Evolutionary conservation across 139 green algal species (phyloP).

Genomic region (Coelastrella sp.): DNA sequence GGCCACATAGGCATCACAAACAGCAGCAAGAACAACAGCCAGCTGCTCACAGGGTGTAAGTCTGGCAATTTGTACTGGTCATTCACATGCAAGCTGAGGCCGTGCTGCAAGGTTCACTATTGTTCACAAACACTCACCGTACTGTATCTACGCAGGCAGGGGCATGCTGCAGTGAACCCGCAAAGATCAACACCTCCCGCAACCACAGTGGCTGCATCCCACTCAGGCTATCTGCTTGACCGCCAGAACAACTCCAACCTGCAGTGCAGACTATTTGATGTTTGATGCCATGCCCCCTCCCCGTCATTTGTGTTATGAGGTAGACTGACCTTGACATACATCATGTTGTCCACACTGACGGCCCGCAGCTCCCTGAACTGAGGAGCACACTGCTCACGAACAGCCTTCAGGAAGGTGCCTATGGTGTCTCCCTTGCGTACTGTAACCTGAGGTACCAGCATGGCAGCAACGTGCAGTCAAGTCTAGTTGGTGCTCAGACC

Average conservation of each 20-base stretch:
- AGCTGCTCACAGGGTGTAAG: not conserved
- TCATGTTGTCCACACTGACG: slow-evolving; percentile 79
- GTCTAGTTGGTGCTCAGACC: not conserved
- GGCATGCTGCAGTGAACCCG: not conserved
- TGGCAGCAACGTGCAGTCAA: not conserved
- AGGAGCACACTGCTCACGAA: slow-evolving; percentile 85
- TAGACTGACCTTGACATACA: slow-evolving; percentile 94
- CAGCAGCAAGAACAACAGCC: not conserved
- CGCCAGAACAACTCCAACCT: too few species aligned
- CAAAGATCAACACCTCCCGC: too few species aligned
- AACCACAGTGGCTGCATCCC: too few species aligned
- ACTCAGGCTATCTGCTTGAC: too few species aligned
- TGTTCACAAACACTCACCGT: too few species aligned
- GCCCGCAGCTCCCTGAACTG: slow-evolving; percentile 92
- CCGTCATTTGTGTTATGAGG: not conserved
- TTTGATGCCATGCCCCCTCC: too few species aligned
- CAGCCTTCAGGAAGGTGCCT: slow-evolving; percentile 87
- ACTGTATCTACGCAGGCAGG: too few species aligned
- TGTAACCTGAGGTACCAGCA: slow-evolving; percentile 20
- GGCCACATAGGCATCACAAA: not conserved
- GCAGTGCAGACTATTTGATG: too few species aligned
- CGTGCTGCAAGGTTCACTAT: not conserved
- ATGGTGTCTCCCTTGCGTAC: slow-evolving; percentile 65
- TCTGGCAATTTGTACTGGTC: too few species aligned
- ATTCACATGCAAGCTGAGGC: not conserved